Percentiles rank a stretch among this genome's conserved stretches.
Evolutionary conservation across 768 basidiomycete genomes (phyloP).

Genomic region (Rickenella mellea): DNA sequence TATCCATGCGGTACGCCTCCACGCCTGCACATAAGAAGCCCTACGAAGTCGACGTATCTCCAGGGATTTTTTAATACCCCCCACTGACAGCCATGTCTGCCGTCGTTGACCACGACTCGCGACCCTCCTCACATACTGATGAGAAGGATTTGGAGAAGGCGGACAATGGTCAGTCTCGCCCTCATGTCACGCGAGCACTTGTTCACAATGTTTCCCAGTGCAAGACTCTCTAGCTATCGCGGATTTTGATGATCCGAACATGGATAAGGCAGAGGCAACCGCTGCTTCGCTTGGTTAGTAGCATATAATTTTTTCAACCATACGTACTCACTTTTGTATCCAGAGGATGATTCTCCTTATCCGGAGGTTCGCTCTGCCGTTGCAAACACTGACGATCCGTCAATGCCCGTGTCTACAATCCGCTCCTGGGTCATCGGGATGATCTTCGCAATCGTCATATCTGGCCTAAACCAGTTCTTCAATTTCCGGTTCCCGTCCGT

Average conservation of each 20-base stretch:
- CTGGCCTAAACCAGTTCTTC: constrained; percentile 64
- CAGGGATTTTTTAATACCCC: too few relatives aligned
- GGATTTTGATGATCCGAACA: constrained; percentile 33
- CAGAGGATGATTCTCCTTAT: constrained; percentile 42
- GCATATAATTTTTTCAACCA: too few relatives aligned
- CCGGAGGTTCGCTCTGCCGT: constrained; percentile 46
- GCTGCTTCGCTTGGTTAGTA: too few relatives aligned
- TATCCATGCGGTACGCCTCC: too few relatives aligned
- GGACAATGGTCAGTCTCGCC: background rate
- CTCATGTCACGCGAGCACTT: background rate
- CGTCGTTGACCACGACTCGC: too few relatives aligned
- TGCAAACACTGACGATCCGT: constrained; percentile 36
- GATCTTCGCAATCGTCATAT: constrained; percentile 8
- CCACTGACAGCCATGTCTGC: too few relatives aligned
- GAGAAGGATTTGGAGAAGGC: constrained; percentile 1
- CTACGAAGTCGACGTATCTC: too few relatives aligned
- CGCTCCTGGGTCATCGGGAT: constrained; percentile 29
- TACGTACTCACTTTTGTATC: background rate
- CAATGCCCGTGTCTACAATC: constrained; percentile 26
- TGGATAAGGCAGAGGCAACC: constrained; percentile 32
- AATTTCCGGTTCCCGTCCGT: constrained; percentile 69
- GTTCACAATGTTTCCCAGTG: background rate
- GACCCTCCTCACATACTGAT: too few relatives aligned
- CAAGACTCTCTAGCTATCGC: background rate
- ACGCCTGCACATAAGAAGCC: too few relatives aligned